Evolutionary conservation across 2,329 filamentous ascomycete genomes (phyloP).

Genomic region (Emergomyces orientalis): DNA sequence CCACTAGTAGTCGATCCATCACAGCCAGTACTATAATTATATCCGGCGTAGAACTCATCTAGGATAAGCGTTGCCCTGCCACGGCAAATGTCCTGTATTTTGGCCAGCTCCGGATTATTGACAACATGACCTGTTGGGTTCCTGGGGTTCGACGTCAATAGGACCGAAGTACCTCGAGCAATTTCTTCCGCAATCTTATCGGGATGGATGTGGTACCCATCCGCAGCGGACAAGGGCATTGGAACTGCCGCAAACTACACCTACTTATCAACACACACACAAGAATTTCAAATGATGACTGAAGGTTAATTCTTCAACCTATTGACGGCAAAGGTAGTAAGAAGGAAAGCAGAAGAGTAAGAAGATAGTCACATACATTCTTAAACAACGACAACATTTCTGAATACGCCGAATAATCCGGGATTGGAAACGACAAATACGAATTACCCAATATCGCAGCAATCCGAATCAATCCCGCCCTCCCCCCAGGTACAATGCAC

Average conservation of each 20-base stretch:
- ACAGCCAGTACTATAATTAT: constrained; percentile 90
- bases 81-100: constrained; percentile 89
- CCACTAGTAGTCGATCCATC: constrained; percentile 83
- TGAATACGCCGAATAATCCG: constrained; percentile 94
- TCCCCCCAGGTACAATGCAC: constrained; percentile 86
- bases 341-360: not conserved
- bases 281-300: not conserved
- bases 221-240: constrained; percentile 71
- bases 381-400: constrained; percentile 95
- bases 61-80: constrained; percentile 85
- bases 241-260: constrained; percentile 71
- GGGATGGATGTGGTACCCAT: constrained; percentile 87
- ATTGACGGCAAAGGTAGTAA: not conserved
- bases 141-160: constrained; percentile 88
- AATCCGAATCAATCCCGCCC: constrained; percentile 87
- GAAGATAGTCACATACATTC: constrained; percentile 44
- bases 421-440: constrained; percentile 88
- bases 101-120: constrained; percentile 69
- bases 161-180: constrained; percentile 73
- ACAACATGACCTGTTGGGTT: constrained; percentile 90
- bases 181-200: constrained; percentile 91
- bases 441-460: constrained; percentile 88
- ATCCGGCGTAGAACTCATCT: constrained; percentile 94
- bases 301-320: not conserved
- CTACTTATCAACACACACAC: not conserved